These are phyloP conservation scores for Phaffia tasmanica DNA, from an alignment of 768 basidiomycete genomes.

Conservation along the genomic window DNA sequence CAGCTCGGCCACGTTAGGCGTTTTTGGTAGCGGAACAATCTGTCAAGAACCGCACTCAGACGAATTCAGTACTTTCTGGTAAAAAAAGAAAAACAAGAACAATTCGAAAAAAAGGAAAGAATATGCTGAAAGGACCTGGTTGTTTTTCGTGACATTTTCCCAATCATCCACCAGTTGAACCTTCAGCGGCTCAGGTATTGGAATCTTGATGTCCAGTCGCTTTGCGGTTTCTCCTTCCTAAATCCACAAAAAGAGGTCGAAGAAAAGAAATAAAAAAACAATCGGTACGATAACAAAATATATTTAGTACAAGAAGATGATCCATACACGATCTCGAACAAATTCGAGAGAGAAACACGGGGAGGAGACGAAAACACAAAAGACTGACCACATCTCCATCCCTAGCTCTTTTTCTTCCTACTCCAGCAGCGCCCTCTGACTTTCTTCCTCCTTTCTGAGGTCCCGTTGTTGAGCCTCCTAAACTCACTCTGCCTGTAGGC, in stretches of 20 bases:
- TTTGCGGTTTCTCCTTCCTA: conserved; percentile 63
- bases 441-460: conserved; percentile 23
- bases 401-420: not conserved
- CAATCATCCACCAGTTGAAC: conserved; percentile 87
- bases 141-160: conserved; percentile 92
- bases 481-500: too few relatives aligned
- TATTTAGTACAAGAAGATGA: not conserved
- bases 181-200: conserved; percentile 81
- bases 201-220: conserved; percentile 80
- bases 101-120: not conserved
- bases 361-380: not conserved
- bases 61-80: not conserved
- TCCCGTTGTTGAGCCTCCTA: conserved; percentile 8
- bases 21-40: conserved; percentile 73
- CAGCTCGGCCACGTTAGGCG: conserved; percentile 63
- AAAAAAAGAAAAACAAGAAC: not conserved
- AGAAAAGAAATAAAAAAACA: not conserved
- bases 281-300: not conserved
- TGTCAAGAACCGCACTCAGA: conserved; percentile 36
- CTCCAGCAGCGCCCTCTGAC: conserved; percentile 22
- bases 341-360: not conserved
- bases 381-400: conserved; percentile 14
- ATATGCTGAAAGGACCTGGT: conserved; percentile 49
- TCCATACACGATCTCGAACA: not conserved
- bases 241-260: not conserved